phyloP scores from a whole-genome alignment of 768 basidiomycete genomes.

The Crucibulum laeve region DNA sequence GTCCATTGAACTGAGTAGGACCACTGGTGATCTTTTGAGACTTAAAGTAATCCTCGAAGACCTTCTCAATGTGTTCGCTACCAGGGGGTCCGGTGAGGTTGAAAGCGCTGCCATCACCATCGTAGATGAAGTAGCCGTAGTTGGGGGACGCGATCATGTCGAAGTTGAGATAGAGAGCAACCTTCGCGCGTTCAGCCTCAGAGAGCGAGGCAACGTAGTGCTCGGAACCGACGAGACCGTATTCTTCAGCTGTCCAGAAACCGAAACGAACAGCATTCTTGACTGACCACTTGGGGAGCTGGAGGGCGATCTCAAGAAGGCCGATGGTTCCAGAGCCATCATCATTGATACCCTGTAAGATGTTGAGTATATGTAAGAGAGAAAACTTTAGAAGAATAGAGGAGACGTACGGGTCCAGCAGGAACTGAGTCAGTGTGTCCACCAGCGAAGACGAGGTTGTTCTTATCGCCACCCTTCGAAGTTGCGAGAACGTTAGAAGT shows the following conservation, averaged over 20 bases:
- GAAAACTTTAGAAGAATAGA: neutral
- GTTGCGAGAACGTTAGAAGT: conserved; percentile 26
- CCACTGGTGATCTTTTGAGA: conserved; percentile 14
- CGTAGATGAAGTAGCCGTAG: conserved; percentile 21
- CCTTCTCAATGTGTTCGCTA: conserved; percentile 23
- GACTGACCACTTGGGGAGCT: conserved; percentile 19
- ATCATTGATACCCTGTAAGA: conserved; percentile 23
- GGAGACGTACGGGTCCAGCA: conserved; percentile 20
- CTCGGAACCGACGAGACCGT: conserved; percentile 23
- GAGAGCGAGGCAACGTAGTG: conserved; percentile 23
- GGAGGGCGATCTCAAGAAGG: conserved; percentile 22
- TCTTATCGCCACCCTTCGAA: conserved; percentile 20
- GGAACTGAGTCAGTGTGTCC: conserved; percentile 25
- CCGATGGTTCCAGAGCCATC: conserved; percentile 24
- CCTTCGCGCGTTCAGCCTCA: conserved; percentile 17
- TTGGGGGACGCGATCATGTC: conserved; percentile 32
- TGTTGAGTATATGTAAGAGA: neutral
- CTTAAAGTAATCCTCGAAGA: conserved; percentile 21
- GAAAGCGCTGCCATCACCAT: conserved; percentile 25
- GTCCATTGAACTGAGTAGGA: conserved; percentile 19
- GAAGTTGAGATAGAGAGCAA: conserved; percentile 29
- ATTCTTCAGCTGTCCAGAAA: conserved; percentile 29
- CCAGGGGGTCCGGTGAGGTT: conserved; percentile 22
- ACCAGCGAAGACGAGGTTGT: conserved; percentile 23
- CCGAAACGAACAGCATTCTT: conserved; percentile 27